phyloP scores from a whole-genome alignment of 306 rosid species.

The Gillenia trifoliata region DNA sequence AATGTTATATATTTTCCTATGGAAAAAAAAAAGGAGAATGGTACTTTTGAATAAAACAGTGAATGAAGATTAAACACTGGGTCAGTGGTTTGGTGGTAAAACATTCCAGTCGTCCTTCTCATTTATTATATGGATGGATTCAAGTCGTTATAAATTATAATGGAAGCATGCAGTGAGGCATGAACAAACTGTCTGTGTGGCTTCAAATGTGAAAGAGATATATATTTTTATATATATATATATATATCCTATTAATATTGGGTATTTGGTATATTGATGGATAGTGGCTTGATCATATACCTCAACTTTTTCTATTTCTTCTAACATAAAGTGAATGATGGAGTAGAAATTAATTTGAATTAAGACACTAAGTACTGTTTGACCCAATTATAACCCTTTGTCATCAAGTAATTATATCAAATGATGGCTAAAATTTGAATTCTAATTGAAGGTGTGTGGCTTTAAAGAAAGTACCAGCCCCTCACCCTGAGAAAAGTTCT shows the following conservation, averaged over 20 bases:
- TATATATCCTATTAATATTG: neutral
- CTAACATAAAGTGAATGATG: neutral
- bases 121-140: neutral
- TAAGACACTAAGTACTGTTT: conserved; percentile 5
- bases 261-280: neutral
- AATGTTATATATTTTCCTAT: neutral
- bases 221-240: too few relatives aligned
- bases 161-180: neutral
- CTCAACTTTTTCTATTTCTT: too few relatives aligned
- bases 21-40: neutral
- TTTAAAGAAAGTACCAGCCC: neutral
- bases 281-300: neutral
- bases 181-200: neutral
- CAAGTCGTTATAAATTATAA: neutral
- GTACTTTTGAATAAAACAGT: neutral
- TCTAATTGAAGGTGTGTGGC: conserved; percentile 3
- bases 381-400: conserved; percentile 3
- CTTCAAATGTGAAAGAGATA: neutral
- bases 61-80: neutral
- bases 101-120: neutral
- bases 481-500: neutral
- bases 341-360: too few relatives aligned
- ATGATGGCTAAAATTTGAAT: conserved; percentile 19
- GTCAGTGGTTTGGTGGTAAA: neutral
- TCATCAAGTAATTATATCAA: neutral